Evolutionary conservation across 2,329 filamentous ascomycete genomes (phyloP), one percentile per base, ranked within the genome.

Genomic region (Xylariaceae sp.): DNA sequence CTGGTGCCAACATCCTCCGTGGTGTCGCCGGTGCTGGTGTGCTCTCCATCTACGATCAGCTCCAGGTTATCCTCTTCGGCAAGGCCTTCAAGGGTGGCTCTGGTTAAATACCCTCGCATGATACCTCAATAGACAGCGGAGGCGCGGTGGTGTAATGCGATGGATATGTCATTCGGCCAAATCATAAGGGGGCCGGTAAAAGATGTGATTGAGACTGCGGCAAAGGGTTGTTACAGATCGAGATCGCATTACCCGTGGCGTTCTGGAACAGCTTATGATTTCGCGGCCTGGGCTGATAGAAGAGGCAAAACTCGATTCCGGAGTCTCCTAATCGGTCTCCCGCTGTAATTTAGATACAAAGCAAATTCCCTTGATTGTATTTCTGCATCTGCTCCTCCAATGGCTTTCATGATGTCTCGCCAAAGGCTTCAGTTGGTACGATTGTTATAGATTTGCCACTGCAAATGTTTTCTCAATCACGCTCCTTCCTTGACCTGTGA

Each of bases 21-120:
- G 95, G 94, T 97, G 94, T 99, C 74, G 94, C 94, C 74, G 95
- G 94, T 90, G 94, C 94, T 83, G 94, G 94, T 99, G 94, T 99
- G 75, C 86, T 99, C 76, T 99, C 94, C 78, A 97, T 99, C 90
- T 99, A 99, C 83, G 94, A 99, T 79, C 93, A 97, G 86, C 90
- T 90, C 78, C 94, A 99, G 89, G 86, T 99, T 76, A 80, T 99
- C 77, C 80, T 99, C 79, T 99, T 99, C 90, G 94, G 94, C 79
- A 97, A 99, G 92, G 90, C 91, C 84, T 99, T 92, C 92, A 96
- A 95, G 72, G 76, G 77, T 62, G 76, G 75, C 66, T 78, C 75
- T 52, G 56, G 54, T 66, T 78, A 77, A 77, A 71, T 38, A 43
- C 19, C 47, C 61, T 60, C 64, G 67, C 66, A 60, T 28, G 22